Conservation (phyloP, 257 asterid genomes). For the Scutellaria barbata region DNA sequence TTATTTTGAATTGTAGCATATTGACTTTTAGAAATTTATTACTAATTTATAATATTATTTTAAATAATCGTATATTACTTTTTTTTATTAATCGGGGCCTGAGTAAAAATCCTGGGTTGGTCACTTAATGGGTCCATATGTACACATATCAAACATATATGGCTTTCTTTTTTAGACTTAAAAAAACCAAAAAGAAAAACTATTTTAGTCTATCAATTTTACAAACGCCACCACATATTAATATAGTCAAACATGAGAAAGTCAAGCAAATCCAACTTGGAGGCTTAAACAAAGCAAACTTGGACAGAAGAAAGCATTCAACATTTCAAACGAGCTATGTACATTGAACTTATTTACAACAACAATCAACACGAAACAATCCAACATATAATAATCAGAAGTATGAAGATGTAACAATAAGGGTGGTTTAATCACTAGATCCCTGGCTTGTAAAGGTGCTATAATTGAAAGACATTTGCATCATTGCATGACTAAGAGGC, state of each 20-base stretch:
- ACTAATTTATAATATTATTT: too few relatives aligned
- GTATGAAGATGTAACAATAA: neutral
- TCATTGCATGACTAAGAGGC: constrained; percentile 47
- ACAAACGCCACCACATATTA: too few relatives aligned
- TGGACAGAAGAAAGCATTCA: constrained; percentile 5
- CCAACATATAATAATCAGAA: too few relatives aligned
- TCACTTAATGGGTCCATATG: too few relatives aligned
- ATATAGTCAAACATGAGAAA: neutral
- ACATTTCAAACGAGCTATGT: neutral
- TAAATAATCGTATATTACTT: neutral
- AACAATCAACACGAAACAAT: too few relatives aligned
- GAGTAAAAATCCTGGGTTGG: too few relatives aligned
- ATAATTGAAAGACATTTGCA: constrained; percentile 30
- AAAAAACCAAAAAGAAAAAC: too few relatives aligned
- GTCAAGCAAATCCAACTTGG: constrained; percentile 3
- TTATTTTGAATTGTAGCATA: neutral
- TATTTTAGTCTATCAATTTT: too few relatives aligned
- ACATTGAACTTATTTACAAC: too few relatives aligned
- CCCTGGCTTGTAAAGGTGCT: constrained; percentile 28
- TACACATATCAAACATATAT: too few relatives aligned
- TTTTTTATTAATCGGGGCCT: too few relatives aligned
- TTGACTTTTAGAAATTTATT: neutral
- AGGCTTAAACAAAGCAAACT: constrained; percentile 22
- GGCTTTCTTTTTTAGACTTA: too few relatives aligned
- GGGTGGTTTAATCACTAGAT: constrained; percentile 18